These are phyloP conservation scores for Arthroderma sp. DNA, from an alignment of 2,329 filamentous ascomycete genomes.

Conservation along the genomic window DNA sequence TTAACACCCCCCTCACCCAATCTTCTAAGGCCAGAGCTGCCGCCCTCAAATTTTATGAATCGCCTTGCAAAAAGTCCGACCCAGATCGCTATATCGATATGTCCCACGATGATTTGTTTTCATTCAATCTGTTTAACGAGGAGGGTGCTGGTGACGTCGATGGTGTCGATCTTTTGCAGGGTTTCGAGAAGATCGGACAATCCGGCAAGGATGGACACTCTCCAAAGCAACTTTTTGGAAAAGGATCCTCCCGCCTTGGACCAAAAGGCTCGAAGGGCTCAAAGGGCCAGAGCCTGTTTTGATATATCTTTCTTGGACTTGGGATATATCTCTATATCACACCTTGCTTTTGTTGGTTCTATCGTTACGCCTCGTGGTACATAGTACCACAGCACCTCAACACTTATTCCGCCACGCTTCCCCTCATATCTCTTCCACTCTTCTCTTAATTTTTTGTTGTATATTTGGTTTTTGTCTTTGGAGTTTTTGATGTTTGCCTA, in stretches of 20 bases:
- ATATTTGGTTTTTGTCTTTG: constrained; percentile 2
- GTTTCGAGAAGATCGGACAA: constrained; percentile 36
- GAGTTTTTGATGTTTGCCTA: not conserved
- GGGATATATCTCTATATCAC: no score
- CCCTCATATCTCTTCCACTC: not conserved
- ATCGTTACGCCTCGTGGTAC: no score
- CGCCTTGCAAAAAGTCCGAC: constrained; percentile 26
- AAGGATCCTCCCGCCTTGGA: constrained; percentile 16
- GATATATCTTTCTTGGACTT: no score
- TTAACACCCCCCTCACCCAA: constrained; percentile 22
- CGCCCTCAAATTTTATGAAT: constrained; percentile 23
- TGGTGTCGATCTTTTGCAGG: constrained; percentile 33
- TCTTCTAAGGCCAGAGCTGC: constrained; percentile 20
- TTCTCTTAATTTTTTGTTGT: not conserved
- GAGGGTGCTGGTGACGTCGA: constrained; percentile 31
- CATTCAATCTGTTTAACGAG: constrained; percentile 34
- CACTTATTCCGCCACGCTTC: no score
- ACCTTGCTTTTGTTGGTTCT: no score
- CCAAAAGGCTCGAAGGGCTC: constrained; percentile 7
- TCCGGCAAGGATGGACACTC: constrained; percentile 21
- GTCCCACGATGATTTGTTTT: constrained; percentile 33
- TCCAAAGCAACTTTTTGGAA: constrained; percentile 18
- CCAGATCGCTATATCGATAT: constrained; percentile 22
- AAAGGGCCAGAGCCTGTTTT: no score
- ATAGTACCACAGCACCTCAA: no score